Percentiles rank a stretch among this genome's conserved stretches.
phyloP scores from a whole-genome alignment of 2,329 filamentous ascomycete species.

The Aspergillus japonicus region DNA sequence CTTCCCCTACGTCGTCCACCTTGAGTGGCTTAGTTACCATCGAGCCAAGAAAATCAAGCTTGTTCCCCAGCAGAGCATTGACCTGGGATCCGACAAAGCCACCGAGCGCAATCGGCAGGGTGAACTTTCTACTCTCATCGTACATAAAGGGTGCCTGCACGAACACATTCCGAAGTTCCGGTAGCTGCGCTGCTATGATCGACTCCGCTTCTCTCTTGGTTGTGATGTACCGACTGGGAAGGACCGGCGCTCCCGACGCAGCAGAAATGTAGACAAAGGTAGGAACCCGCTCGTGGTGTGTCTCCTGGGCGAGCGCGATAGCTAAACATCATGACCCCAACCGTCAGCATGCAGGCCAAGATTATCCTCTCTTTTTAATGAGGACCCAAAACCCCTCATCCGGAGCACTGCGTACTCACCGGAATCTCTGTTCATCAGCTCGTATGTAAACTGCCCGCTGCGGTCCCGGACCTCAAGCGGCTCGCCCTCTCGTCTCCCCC shows the following conservation, averaged over 20 bases:
- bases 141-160: constrained; percentile 86
- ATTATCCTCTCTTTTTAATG: no score
- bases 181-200: constrained; percentile 70
- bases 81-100: constrained; percentile 72
- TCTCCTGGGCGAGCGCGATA: constrained; percentile 76
- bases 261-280: constrained; percentile 89
- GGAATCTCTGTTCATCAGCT: constrained; percentile 91
- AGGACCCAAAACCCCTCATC: no score
- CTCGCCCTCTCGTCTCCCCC: constrained; percentile 60
- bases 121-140: constrained; percentile 76
- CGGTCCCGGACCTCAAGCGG: constrained; percentile 65
- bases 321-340: constrained; percentile 52
- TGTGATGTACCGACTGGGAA: constrained; percentile 80
- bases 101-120: constrained; percentile 77
- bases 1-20: constrained; percentile 82
- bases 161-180: constrained; percentile 75
- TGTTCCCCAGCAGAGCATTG: constrained; percentile 74
- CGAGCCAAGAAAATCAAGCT: constrained; percentile 76
- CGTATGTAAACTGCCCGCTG: constrained; percentile 83
- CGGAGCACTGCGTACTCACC: constrained; percentile 37
- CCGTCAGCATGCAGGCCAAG: background rate
- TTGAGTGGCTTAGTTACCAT: constrained; percentile 83
- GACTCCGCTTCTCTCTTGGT: constrained; percentile 91
- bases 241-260: constrained; percentile 76
- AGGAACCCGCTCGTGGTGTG: constrained; percentile 61